Base-by-base conservation (phyloP, 2,329 filamentous ascomycete species). In the Cercospora canescens region DNA sequence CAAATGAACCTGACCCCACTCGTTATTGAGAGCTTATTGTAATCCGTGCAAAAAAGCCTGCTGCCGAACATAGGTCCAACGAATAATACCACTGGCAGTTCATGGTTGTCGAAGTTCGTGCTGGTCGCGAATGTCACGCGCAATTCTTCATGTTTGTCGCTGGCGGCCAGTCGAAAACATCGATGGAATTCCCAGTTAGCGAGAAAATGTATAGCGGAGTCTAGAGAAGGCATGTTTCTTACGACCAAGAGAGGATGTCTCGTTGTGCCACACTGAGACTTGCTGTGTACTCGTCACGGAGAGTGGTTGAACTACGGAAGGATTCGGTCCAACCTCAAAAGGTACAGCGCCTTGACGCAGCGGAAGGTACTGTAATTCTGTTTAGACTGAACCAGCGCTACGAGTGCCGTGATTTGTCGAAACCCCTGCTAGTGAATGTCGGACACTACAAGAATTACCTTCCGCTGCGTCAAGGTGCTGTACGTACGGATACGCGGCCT, bases 21-120 rank as follows among this genome's bases (percentile, higher is more conserved):
- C 34, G 68, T 73, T 68, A 35, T 64, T 6, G 62, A 76, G 68
- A 80, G 37, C 52, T 73, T 69, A 64, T 82, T 71, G 41, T 76
- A 69, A 3, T 62, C 41, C 6, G 76, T 35, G 16, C 69, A 69
- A 4, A 73, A 18, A 66, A 73, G 81, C 64, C 81, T 68, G 5
- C 68, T 72, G 1, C 75, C 77, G 66, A 79, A 79, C 79, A 82
- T 80, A 2, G 78, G 79, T 8, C 72, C 74, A 58, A 77, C 75
- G 66, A 79, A 81, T 9, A 82, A 67, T 26, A 81, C 71, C 3
- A 73, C 69, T 30, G 76, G 75, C 1, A 76, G 55, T 2, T 16
- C 63, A 4, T 30, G 50, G 24, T 73, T 30, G 7, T 65, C 62
- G 63, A 77, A 76, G 63, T 77, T 77, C 21, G 68, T 75, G 9